These are phyloP conservation scores for Melanogaster broomeanus DNA, from an alignment of 768 basidiomycete genomes.

Conservation along the genomic window DNA sequence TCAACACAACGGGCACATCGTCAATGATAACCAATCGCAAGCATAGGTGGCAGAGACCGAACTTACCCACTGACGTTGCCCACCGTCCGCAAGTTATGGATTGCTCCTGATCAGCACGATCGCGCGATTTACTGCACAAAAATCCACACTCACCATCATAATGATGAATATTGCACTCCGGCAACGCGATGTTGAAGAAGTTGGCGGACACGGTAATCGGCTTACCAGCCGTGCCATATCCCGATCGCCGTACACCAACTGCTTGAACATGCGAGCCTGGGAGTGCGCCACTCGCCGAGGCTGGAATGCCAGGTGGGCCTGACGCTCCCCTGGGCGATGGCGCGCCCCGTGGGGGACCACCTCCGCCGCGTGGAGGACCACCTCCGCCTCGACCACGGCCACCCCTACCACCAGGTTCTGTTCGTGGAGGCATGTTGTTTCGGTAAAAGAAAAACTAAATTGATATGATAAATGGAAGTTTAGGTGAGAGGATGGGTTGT, in stretches of 20 bases:
- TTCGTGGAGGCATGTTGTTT: conserved; percentile 41
- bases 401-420: conserved; percentile 25
- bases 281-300: conserved; percentile 34
- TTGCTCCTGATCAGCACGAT: conserved; percentile 24
- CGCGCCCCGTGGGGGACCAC: conserved; percentile 32
- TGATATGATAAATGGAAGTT: conserved; percentile 20
- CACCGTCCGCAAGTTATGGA: neutral
- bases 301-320: conserved; percentile 20
- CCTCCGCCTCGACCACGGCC: conserved; percentile 14
- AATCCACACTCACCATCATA: conserved; percentile 69
- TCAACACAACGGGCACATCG: too few species aligned
- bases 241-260: conserved; percentile 69
- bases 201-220: conserved; percentile 50
- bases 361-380: conserved; percentile 27
- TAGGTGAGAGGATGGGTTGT: conserved; percentile 10
- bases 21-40: conserved; percentile 10
- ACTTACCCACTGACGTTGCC: conserved; percentile 22
- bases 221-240: conserved; percentile 59
- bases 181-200: conserved; percentile 63
- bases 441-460: neutral
- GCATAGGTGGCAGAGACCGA: neutral
- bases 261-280: conserved; percentile 43
- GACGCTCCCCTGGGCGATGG: conserved; percentile 4
- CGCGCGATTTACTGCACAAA: neutral
- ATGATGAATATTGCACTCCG: conserved; percentile 67